Base-by-base conservation (phyloP, 2,329 filamentous ascomycete genomes). In the Microsporum ferrugineum region DNA sequence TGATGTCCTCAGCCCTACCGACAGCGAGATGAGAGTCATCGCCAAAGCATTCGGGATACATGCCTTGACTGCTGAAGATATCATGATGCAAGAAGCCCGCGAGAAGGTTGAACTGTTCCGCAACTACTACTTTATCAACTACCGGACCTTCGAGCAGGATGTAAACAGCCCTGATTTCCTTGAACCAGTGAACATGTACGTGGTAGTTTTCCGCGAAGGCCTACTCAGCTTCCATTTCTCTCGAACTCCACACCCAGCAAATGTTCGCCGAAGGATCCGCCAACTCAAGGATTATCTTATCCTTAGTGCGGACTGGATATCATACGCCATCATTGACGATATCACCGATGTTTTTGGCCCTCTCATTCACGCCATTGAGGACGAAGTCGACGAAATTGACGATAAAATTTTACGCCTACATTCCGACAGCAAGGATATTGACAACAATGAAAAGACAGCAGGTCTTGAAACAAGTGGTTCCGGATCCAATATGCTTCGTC, bases 71-170 rank as follows among this genome's bases (percentile, higher is more conserved):
- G 87, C 90, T 1, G 94, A 99, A 73, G 94, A 99, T 71, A 96
- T 99, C 68, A 87, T 97, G 82, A 87, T 96, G 78, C 90, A 97
- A 72, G 94, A 99, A 77, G 89, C 91, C 45, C 91, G 94, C 27
- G 94, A 99, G 71, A 99, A 99, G 76, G 94, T 99, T 0, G 94
- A 99, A 73, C 81, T 99, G 0, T 99, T 99, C 79, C 87, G 89
- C 38, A 88, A 95, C 72, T 99, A 99, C 77, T 99, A 99, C 74
- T 96, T 99, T 69, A 89, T 99, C 76, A 97, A 96, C 73, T 99
- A 99, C 73, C 88, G 94, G 14, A 95, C 91, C 0, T 99, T 99
- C 70, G 94, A 99, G 71, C 94, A 97, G 72, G 94, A 99, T 70
- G 84, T 85, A 63, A 87, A 87, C 67, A 95, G 86, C 71, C 89